phyloP scores from a whole-genome alignment of 495 filamentous ascomycete genomes.

The Penicillium malachiteum region DNA sequence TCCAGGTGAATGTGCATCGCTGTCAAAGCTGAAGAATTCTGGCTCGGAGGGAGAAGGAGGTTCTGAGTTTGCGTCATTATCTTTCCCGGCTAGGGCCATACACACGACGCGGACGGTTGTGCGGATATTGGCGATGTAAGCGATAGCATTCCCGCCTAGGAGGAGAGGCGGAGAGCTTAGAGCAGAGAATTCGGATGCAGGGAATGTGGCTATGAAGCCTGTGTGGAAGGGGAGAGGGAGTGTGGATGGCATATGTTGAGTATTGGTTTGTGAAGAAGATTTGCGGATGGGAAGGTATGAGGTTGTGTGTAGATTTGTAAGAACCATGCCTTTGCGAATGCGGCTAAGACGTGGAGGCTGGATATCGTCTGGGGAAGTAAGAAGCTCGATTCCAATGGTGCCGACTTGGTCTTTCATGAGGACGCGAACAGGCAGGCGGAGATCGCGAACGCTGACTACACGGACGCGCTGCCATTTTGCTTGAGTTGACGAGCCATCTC shows the following conservation, averaged over 20 bases:
- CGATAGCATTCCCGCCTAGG: conserved; percentile 65
- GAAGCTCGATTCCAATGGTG: conserved; percentile 75
- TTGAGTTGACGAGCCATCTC: conserved; percentile 24
- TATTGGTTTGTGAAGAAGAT: conserved; percentile 16
- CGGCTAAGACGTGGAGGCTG: conserved; percentile 35
- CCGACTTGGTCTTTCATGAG: conserved; percentile 83
- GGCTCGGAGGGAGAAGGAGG: conserved; percentile 39
- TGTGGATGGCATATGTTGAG: conserved; percentile 18
- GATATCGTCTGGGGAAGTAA: conserved; percentile 27
- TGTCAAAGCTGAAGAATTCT: conserved; percentile 67
- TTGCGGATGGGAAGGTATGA: conserved; percentile 35
- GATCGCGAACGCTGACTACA: conserved; percentile 81
- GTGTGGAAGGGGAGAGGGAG: conserved; percentile 42
- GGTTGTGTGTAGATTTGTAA: conserved; percentile 54
- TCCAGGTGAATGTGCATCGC: conserved; percentile 46
- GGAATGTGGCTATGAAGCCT: conserved; percentile 50
- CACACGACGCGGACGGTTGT: conserved; percentile 69
- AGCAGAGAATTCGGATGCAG: conserved; percentile 38
- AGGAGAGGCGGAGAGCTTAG: conserved; percentile 44
- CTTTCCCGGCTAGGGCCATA: conserved; percentile 39
- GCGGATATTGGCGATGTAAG: conserved; percentile 85
- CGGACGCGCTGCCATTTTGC: conserved; percentile 71
- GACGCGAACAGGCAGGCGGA: conserved; percentile 77
- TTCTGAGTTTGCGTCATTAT: conserved; percentile 29
- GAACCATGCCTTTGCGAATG: conserved; percentile 82